A percentile compares a stretch with the other conserved stretches of the same genome.
phyloP scores from a whole-genome alignment of 805 yeast genomes.

The Candida endomychidarum region DNA sequence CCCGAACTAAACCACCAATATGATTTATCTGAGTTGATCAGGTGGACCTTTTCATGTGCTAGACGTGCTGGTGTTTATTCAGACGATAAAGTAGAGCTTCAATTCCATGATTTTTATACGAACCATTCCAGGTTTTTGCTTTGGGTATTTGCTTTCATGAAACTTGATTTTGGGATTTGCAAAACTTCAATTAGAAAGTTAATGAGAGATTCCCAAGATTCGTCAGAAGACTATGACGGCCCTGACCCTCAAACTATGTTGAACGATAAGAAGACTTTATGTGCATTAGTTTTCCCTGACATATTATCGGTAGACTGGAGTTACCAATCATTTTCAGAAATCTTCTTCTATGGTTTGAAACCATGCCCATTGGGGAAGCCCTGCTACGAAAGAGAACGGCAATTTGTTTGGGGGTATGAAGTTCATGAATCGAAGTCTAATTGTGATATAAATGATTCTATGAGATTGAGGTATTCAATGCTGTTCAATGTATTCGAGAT shows the following conservation, averaged over 20 bases:
- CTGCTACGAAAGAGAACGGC: conserved; percentile 26
- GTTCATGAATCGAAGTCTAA: not conserved
- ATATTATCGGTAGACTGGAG: too few species aligned
- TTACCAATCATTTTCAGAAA: not conserved
- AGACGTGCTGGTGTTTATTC: not conserved
- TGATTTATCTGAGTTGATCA: conserved; percentile 30
- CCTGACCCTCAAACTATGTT: too few species aligned
- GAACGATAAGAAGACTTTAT: too few species aligned
- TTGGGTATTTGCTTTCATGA: conserved; percentile 6
- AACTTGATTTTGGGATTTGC: not conserved
- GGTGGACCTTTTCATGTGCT: conserved; percentile 41
- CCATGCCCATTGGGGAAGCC: conserved; percentile 17
- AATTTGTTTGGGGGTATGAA: conserved; percentile 14
- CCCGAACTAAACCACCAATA: conserved; percentile 20
- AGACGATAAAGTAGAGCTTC: not conserved
- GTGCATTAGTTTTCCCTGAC: not conserved
- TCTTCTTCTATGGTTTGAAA: not conserved
- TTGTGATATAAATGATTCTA: conserved; percentile 1
- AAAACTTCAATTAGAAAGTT: too few species aligned
- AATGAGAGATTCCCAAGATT: too few species aligned
- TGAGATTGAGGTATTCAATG: conserved; percentile 4
- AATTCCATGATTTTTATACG: conserved; percentile 2
- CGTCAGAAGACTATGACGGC: too few species aligned
- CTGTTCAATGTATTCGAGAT: not conserved
- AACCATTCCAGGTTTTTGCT: not conserved